These are phyloP conservation scores for Fusarium kyushuense DNA, from an alignment of 2,329 filamentous ascomycete genomes.

Conservation along the genomic window DNA sequence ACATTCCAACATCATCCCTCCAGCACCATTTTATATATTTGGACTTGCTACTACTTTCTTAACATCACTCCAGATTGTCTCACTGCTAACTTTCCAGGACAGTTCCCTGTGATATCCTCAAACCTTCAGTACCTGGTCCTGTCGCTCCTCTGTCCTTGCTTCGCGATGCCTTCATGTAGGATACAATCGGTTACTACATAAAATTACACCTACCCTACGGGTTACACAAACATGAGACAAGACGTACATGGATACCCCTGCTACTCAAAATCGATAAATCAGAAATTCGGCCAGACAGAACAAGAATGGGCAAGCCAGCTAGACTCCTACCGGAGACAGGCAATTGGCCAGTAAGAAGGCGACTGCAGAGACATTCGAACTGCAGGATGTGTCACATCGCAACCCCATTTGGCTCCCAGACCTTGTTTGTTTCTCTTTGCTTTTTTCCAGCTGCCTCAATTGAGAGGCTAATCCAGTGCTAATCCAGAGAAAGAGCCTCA, in stretches of 20 bases:
- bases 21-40: background rate
- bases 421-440: background rate
- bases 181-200: background rate
- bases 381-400: background rate
- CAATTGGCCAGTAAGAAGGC: background rate
- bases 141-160: rapidly evolving
- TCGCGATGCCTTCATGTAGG: background rate
- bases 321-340: rapidly evolving
- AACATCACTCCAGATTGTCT: background rate
- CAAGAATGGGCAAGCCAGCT: too few species aligned
- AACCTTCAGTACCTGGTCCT: background rate
- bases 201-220: background rate
- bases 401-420: background rate
- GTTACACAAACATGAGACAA: background rate
- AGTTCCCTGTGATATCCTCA: rapidly evolving
- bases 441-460: background rate
- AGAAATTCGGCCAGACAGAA: background rate
- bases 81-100: rapidly evolving
- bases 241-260: background rate
- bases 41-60: rapidly evolving
- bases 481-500: background rate
- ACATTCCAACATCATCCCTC: rapidly evolving
- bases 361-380: too few species aligned
- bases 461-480: background rate
- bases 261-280: rapidly evolving